Base-by-base conservation (phyloP, 306 rosid species). In the Citrullus mucosospermus region DNA sequence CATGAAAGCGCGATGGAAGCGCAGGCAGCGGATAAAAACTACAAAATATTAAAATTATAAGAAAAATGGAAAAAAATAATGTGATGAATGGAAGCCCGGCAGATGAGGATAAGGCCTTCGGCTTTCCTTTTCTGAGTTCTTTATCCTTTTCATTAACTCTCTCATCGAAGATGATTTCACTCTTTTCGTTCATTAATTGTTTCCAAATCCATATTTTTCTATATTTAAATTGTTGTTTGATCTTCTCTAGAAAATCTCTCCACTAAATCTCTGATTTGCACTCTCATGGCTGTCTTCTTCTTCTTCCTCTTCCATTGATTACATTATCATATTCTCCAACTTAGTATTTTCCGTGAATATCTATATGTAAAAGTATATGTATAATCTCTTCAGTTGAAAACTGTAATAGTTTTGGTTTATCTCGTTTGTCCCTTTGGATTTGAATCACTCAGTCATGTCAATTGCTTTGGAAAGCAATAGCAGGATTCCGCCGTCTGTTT, bases 401-500 rank as follows among this genome's bases (percentile, higher is more conserved):
- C 22, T 36, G 6, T 2, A 17, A 8, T 17, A 17, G 0, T 28
- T 50, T 8, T 44, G 32, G 59, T 34, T 30, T 30, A 15, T 30
- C 44, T 7, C 10, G 5, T 58, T 34, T 25, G 3, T 38, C 22
- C 13, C 0, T 65, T 77, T 25, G 2, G 12, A 8, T 78, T 43
- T 25, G 28, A 34, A 17, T 46, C 34, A 56, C 11, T 43, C 28
- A n/a, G 0, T 67, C 20, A 86, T 84, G 89, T 84, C 89, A 76
- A 81, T 72, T 63, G 89, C 83, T 25, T 57, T 75, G 70, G 39
- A 63, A 3, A 56, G 65, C 5, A 81, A 16, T 11, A 80, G 70
- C 81, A 79, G 80, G 77, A 28, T 87, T 38, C 41, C 84, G 4
- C 67, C 82, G 58, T 41, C 84, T 28, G 83, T 61, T 32, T 51